Conservation (phyloP, 2,329 filamentous ascomycete genomes). For the Beauveria sp. region DNA sequence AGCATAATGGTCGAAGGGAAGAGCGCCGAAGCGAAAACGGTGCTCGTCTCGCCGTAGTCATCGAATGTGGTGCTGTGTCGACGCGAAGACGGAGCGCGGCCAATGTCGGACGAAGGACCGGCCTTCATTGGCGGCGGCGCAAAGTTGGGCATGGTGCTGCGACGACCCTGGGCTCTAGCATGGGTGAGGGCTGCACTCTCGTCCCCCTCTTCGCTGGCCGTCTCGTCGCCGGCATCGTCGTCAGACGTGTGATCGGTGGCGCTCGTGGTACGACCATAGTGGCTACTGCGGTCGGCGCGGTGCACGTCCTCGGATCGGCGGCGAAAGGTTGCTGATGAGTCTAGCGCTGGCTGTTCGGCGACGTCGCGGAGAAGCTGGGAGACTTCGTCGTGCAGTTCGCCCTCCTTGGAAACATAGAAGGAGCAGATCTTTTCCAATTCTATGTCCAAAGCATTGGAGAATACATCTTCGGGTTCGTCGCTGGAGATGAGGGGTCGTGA, state of each 20-base stretch:
- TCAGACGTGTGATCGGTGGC: conserved; percentile 38
- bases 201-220: conserved; percentile 57
- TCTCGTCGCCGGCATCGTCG: conserved; percentile 54
- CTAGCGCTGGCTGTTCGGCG: conserved; percentile 51
- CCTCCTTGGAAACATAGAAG: conserved; percentile 86
- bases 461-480: conserved; percentile 72
- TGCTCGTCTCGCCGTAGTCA: conserved; percentile 67
- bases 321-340: conserved; percentile 29
- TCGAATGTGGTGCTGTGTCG: conserved; percentile 64
- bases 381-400: conserved; percentile 76
- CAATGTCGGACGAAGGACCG: conserved; percentile 54
- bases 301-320: conserved; percentile 23
- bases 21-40: conserved; percentile 49
- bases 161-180: conserved; percentile 29
- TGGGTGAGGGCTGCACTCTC: conserved; percentile 49
- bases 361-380: conserved; percentile 70
- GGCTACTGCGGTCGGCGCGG: conserved; percentile 15
- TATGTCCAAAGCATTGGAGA: conserved; percentile 71
- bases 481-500: conserved; percentile 71
- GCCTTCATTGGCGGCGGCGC: conserved; percentile 45
- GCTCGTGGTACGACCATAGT: conserved; percentile 23
- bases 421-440: conserved; percentile 91
- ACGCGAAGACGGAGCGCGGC: conserved; percentile 37
- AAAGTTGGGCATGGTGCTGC: conserved; percentile 29
- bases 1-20: conserved; percentile 69